These are phyloP conservation scores for Pythium phragmiticola DNA, from an alignment of 352 stramenopile genomes.

Conservation along the genomic window DNA sequence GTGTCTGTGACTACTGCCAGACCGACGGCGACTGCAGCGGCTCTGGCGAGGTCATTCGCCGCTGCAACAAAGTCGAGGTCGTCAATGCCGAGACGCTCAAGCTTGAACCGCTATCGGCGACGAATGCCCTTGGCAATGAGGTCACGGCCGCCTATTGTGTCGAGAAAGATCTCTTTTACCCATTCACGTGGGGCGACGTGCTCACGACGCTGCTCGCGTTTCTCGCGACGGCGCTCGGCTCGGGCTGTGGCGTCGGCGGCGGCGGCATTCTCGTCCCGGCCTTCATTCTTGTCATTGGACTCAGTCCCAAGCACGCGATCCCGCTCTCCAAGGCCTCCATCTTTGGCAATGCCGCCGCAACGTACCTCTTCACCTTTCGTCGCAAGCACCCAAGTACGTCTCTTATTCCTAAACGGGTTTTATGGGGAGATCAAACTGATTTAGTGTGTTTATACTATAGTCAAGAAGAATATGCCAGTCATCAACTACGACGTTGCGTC, in stretches of 20 bases:
- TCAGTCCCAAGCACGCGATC: constrained; percentile 95
- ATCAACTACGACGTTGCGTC: constrained; percentile 98
- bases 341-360: constrained; percentile 94
- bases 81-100: constrained; percentile 36
- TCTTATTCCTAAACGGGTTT: no score
- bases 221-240: constrained; percentile 86
- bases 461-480: constrained; percentile 86
- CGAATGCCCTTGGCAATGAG: constrained; percentile 32
- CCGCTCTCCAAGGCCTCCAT: constrained; percentile 97
- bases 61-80: constrained; percentile 49
- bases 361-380: constrained; percentile 92
- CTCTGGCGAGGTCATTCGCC: constrained; percentile 48
- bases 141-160: constrained; percentile 63
- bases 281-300: constrained; percentile 95
- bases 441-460: constrained; percentile 22
- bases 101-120: constrained; percentile 33
- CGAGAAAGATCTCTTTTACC: constrained; percentile 80
- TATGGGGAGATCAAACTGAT: neutral
- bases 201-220: constrained; percentile 71
- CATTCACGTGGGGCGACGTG: constrained; percentile 70
- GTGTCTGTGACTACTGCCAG: constrained; percentile 69
- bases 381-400: constrained; percentile 91
- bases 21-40: constrained; percentile 58
- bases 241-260: constrained; percentile 90
- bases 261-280: constrained; percentile 96